Evolutionary conservation across 805 yeast species (phyloP), one percentile per base, ranked within the genome.

Genomic region (Ogataea haglerorum): DNA sequence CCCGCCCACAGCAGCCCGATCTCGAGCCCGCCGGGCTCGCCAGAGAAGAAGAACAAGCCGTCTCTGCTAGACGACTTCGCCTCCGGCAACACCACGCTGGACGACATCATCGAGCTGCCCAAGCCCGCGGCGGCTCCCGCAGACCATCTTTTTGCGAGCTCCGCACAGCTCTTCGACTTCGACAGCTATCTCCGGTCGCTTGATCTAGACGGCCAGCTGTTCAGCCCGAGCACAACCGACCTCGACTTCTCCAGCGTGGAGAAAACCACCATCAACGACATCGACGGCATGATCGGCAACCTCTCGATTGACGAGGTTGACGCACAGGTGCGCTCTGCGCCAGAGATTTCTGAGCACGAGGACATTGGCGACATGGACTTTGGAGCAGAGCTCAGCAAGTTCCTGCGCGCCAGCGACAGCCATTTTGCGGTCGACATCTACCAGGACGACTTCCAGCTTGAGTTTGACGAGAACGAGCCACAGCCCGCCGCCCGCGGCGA

Each of bases 271-370:
- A 45, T 57, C n/a, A 46, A 42, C 9, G 42, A 42, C 17, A 26
- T 25, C n/a, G 41, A 29, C 18, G 47, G 45, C 18, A 56, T 64
- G 38, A 53, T 71, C 39, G 61, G 60, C 18, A 54, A 56, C 14
- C 39, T 57, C 8, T 60, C 62, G 7, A 52, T 66, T 26, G 59
- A 56, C 22, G 67, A 60, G 33, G 40, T 70, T 19, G 75, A 71
- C 46, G 42, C 51, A 19, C 69, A 65, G 49, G 57, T 59, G 17
- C 56, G 65, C 44, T 53, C 61, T 3, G 49, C 46, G 31, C 40
- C 44, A 6, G 38, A 40, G 23, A 39, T 47, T 18, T 48, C 47
- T 18, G 50, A 49, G 25, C 28, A 43, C 17, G 48, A 47, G 13
- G 43, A 37, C 24, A 42, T 49, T 7, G 52, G 42, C 5, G 52